Evolutionary conservation across 495 filamentous ascomycete genomes (phyloP), one percentile per base, ranked within the genome.

Genomic region (Halenospora varia): DNA sequence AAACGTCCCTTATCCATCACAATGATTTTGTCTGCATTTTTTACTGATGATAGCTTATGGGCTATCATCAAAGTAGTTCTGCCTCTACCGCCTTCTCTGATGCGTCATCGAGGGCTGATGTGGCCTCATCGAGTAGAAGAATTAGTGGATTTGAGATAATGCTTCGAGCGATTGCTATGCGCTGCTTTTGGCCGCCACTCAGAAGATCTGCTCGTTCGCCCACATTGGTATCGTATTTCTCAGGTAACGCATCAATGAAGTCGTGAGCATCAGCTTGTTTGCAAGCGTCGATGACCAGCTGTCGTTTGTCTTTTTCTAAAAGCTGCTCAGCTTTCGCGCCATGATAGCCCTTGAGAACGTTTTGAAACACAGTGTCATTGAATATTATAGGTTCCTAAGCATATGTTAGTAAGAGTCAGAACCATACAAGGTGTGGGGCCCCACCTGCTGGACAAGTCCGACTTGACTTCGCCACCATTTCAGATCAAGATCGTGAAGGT

Each of bases 51-150:
- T 3, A 87, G 65, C 15, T 80, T 68, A 66, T 87, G 71, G 18
- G 79, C 79, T 29, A 88, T 76, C 3, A 84, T 79, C 13, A 90
- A 68, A 0, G 80, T 85, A 2, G 82, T 47, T 84, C 71, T 61
- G 85, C 85, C 22, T 77, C 76, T 18, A 93, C 76, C 25, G 85
- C 69, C 56, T 76, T 76, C 71, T 93, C 88, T 10, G 80, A 82
- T 67, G 87, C 79, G 8, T 85, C 82, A 57, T 93, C 89, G 41
- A 91, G 71, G 8, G 84, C 82, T 45, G 77, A 82, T 13, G 89
- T 92, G 0, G 88, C 86, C 68, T 93, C 89, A 62, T 93, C 89
- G 1, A 93, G 75, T 25, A 93, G 71, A 56, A 92, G 69, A 24
- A 93, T 71, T 46, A 75, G 69, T 2, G 89, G 88, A 47, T 86